Conservation (phyloP, 2,329 filamentous ascomycete species). For the Penicillium sp. region DNA sequence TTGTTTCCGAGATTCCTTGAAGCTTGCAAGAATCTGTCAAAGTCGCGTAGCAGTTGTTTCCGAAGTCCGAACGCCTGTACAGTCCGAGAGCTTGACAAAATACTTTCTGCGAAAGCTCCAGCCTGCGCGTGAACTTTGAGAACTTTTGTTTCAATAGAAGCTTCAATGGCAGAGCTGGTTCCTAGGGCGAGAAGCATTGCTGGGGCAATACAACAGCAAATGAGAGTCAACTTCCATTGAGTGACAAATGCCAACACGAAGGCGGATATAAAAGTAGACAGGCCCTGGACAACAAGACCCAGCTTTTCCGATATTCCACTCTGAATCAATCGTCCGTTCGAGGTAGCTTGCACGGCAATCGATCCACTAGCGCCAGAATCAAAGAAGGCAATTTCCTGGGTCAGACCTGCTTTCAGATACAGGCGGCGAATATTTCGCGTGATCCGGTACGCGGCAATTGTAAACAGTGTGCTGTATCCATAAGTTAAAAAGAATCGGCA, state of each 20-base stretch:
- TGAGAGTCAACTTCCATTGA: conserved; percentile 25
- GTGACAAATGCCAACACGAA: conserved; percentile 23
- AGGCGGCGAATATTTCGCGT: conserved; percentile 15
- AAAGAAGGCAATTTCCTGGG: conserved; percentile 32
- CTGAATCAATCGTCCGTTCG: conserved; percentile 26
- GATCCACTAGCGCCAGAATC: conserved; percentile 26
- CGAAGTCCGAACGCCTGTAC: conserved; percentile 23
- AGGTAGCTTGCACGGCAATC: conserved; percentile 28
- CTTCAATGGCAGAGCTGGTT: conserved; percentile 14
- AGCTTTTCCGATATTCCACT: conserved; percentile 22
- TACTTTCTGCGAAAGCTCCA: conserved; percentile 19
- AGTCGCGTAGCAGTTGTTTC: conserved; percentile 14
- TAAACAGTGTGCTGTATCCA: conserved; percentile 23
- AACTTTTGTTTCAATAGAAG: conserved; percentile 16
- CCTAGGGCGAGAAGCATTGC: conserved; percentile 14
- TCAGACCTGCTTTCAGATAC: conserved; percentile 21
- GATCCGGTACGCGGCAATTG: conserved; percentile 6
- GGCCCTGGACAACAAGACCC: conserved; percentile 17
- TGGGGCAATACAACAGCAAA: conserved; percentile 18
- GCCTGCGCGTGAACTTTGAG: conserved; percentile 19
- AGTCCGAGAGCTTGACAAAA: conserved; percentile 16
- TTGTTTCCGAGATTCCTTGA: conserved; percentile 13
- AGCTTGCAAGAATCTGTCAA: conserved; percentile 17
- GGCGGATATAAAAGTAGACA: conserved; percentile 19
- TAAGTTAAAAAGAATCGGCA: conserved; percentile 34